Evolutionary conservation across 2,329 filamentous ascomycete genomes (phyloP), one percentile per base, ranked within the genome.

Genomic region (Cordyceps javanica): DNA sequence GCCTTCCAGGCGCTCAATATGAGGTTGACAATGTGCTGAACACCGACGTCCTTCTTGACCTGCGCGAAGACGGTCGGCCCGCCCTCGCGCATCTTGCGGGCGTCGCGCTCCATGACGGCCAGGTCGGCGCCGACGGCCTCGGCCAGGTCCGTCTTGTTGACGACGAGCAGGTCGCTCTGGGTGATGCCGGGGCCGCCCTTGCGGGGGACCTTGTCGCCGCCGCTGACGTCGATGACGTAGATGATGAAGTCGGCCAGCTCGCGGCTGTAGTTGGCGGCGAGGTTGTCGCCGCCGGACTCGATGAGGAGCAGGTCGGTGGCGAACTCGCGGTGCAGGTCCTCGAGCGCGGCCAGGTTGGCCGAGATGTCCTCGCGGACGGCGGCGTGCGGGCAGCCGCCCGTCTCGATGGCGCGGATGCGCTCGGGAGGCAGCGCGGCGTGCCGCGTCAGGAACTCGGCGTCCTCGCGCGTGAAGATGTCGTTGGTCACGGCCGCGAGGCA

Each of bases 171-270:
- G 69, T 99, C 94, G 66, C 89, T 94, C 76, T 97, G 93, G 5
- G 94, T 99, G 70, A 99, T 99, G 1, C 94, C 94, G 0, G 94
- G 94, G 0, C 94, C 94, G 28, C 94, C 94, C 77, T 99, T 99
- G 28, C 94, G 77, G 0, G 94, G 94, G 52, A 99, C 88, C 82
- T 99, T 99, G 73, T 99, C 94, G 13, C 94, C 94, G 23, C 94
- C 94, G 57, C 87, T 89, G 19, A 99, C 94, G 73, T 99, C 94
- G 66, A 99, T 97, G 30, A 99, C 94, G 72, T 99, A 99, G 74
- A 99, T 88, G 73, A 99, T 99, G 72, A 89, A 99, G 73, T 99
- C 94, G 2, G 94, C 94, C 63, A 99, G 79, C 75, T 99, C 94
- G 59, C 94, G 82, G 57, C 85, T 90, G 80, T 99, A 99, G 78